phyloP scores from a whole-genome alignment of 2,329 filamentous ascomycete genomes.

The Trichoderma hamatum region DNA sequence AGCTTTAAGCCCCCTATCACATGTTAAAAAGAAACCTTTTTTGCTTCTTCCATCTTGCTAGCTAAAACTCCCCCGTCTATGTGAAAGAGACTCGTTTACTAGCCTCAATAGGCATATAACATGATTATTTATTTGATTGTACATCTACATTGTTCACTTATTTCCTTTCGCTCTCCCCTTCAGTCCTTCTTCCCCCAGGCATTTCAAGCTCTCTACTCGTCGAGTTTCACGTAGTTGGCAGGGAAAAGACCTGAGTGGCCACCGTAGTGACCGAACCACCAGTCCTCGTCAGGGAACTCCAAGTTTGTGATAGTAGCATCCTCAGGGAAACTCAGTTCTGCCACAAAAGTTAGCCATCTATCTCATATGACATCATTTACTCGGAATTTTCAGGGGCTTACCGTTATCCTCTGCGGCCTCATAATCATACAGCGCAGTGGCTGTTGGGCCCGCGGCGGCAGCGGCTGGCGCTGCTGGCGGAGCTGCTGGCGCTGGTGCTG shows the following conservation, averaged over 20 bases:
- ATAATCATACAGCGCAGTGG: slow-evolving; percentile 91
- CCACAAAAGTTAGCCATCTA: slow-evolving; percentile 41
- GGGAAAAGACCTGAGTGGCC: slow-evolving; percentile 84
- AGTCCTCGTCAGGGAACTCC: slow-evolving; percentile 97
- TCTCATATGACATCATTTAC: background rate
- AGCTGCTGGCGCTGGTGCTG: slow-evolving; percentile 42
- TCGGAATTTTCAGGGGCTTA: slow-evolving; percentile 39
- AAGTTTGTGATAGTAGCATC: slow-evolving; percentile 79
- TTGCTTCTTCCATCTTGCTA: background rate
- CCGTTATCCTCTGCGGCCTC: slow-evolving; percentile 95
- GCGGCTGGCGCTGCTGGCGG: slow-evolving; percentile 44
- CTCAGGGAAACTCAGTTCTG: slow-evolving; percentile 81
- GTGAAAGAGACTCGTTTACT: background rate
- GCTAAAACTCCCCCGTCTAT: background rate
- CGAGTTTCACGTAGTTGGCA: slow-evolving; percentile 68
- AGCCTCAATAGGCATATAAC: slow-evolving; percentile 16
- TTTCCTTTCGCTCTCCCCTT: background rate
- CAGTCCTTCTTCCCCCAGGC: background rate
- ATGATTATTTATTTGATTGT: slow-evolving; percentile 22
- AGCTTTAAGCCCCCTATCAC: background rate
- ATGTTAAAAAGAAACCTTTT: background rate
- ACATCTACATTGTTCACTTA: slow-evolving; percentile 10
- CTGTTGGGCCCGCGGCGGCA: slow-evolving; percentile 61
- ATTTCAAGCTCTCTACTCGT: slow-evolving; percentile 38
- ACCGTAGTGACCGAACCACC: slow-evolving; percentile 91